These are phyloP conservation scores for Solanum pennellii DNA, from an alignment of 257 asterid genomes.

Conservation along the genomic window DNA sequence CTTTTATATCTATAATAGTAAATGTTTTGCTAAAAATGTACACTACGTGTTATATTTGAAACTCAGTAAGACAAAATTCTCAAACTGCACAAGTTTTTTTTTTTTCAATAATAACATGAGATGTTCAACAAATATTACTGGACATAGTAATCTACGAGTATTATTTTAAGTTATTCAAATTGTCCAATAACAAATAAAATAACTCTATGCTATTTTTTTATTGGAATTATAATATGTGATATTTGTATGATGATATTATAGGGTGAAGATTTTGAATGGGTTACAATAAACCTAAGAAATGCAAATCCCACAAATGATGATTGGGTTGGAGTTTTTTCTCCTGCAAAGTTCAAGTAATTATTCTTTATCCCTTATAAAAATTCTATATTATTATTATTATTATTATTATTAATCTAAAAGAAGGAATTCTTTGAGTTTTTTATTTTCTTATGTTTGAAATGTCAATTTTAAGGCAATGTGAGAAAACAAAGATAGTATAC, in stretches of 20 bases:
- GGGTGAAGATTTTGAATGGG: conserved; percentile 38
- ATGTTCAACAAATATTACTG: not conserved
- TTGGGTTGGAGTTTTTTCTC: conserved; percentile 30
- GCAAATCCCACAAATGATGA: conserved; percentile 33
- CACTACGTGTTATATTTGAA: too few species aligned
- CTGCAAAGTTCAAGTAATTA: not conserved
- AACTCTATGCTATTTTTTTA: not conserved
- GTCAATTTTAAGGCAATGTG: not conserved
- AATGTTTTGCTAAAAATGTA: too few species aligned
- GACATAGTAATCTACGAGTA: not conserved
- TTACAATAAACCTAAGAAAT: conserved; percentile 13
- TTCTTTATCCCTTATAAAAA: not conserved
- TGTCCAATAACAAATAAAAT: not conserved
- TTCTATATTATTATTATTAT: too few species aligned
- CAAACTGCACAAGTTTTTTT: not conserved
- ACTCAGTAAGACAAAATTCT: not conserved
- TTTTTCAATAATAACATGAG: not conserved
- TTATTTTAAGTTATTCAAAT: not conserved
- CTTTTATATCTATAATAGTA: too few species aligned
- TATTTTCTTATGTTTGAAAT: not conserved
- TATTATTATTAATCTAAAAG: too few species aligned
- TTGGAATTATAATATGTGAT: too few species aligned
- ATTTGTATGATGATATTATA: not conserved
- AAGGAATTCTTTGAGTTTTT: not conserved
- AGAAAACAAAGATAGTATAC: too few species aligned